A percentile compares a stretch with the other conserved stretches of the same genome.
Conservation (phyloP, 177 flowering plant species). For the Vitis hybrid region DNA sequence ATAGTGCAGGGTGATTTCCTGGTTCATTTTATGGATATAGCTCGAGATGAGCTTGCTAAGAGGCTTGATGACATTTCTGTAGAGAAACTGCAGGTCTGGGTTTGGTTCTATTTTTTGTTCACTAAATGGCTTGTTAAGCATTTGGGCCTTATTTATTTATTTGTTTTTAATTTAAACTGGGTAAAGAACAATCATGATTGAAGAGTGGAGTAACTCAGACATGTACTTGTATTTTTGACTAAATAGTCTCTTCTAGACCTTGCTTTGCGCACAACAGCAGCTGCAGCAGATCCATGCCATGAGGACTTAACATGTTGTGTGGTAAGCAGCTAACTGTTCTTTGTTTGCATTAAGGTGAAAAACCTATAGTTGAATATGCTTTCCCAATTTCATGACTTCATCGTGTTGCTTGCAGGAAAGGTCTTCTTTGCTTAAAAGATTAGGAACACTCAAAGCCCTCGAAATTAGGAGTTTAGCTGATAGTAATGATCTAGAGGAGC, state of each 20-base stretch:
- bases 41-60: constrained; percentile 85
- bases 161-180: neutral
- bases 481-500: constrained; percentile 58
- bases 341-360: neutral
- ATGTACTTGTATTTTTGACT: neutral
- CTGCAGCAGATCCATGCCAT: constrained; percentile 93
- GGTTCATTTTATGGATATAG: constrained; percentile 98
- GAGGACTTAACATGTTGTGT: constrained; percentile 94
- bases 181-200: neutral
- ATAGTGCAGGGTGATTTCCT: constrained; percentile 84
- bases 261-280: constrained; percentile 93
- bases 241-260: constrained; percentile 89
- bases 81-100: constrained; percentile 87
- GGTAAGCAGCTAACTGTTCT: constrained; percentile 38
- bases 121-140: neutral
- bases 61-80: constrained; percentile 79
- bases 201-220: neutral
- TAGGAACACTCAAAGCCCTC: constrained; percentile 67
- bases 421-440: constrained; percentile 67
- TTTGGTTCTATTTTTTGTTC: neutral
- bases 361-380: neutral
- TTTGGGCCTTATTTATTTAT: neutral
- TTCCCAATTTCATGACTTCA: constrained; percentile 11
- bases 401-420: constrained; percentile 57
- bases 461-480: constrained; percentile 37